These are phyloP conservation scores for Sistotremastrum suecicum DNA, from an alignment of 768 basidiomycete genomes.

Conservation along the genomic window DNA sequence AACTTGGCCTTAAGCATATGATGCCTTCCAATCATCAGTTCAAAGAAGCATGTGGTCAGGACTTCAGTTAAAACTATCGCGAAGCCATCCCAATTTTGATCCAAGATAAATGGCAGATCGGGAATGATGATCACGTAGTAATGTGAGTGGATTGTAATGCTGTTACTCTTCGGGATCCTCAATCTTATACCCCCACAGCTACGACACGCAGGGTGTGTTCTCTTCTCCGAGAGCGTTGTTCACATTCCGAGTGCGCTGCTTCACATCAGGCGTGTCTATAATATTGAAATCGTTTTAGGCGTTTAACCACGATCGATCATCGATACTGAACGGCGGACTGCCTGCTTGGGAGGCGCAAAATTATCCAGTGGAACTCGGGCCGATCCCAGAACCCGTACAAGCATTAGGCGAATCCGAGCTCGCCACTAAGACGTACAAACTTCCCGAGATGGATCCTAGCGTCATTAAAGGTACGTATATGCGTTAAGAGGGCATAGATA, in stretches of 20 bases:
- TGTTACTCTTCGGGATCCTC: neutral
- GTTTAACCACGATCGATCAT: constrained; percentile 78
- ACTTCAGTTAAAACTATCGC: neutral
- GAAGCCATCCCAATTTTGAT: too few relatives aligned
- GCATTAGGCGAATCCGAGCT: constrained; percentile 33
- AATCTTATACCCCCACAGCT: constrained; percentile 29
- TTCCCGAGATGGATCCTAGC: constrained; percentile 23
- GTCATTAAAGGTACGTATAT: constrained; percentile 35
- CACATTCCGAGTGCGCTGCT: constrained; percentile 56
- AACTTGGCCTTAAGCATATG: constrained; percentile 86
- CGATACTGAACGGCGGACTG: constrained; percentile 86
- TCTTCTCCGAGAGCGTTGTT: constrained; percentile 85
- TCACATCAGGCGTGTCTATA: neutral
- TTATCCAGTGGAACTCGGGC: constrained; percentile 31
- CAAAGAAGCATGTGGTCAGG: constrained; percentile 66
- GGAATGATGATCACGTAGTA: constrained; percentile 63
- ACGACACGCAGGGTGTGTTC: constrained; percentile 85
- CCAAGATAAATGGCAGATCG: constrained; percentile 60
- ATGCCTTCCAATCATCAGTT: constrained; percentile 66
- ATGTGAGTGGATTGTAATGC: constrained; percentile 32
- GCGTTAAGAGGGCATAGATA: neutral
- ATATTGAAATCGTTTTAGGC: constrained; percentile 20
- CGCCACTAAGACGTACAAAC: constrained; percentile 13
- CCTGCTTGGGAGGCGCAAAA: constrained; percentile 67
- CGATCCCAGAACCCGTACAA: constrained; percentile 13